Base-by-base conservation (phyloP, 768 basidiomycete species). In the Tubosaeta brunneosetosa region DNA sequence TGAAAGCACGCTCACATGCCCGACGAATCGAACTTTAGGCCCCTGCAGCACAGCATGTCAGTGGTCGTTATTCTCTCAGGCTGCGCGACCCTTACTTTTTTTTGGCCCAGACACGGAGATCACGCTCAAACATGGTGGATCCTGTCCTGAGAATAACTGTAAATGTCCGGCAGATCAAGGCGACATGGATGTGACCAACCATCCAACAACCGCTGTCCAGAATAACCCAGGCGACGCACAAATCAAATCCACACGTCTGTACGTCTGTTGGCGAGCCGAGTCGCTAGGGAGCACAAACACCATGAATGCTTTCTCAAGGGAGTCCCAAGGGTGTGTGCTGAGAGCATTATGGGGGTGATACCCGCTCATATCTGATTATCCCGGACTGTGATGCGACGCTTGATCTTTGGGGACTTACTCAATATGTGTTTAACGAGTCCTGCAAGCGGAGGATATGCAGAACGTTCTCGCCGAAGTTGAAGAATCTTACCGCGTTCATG, bases 201-300 rank as follows among this genome's bases (percentile, higher is more conserved):
- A 97, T 48, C 94, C 94, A 26, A 92, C 77, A 1, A 97, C 82
- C 0, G 91, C 91, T 1, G 88, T 87, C 84, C 91, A 93, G 61
- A 94, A 95, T 0, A 85, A 75, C 54, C 84, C 81, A 8, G 84
- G 84, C 1, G 81, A 74, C 3, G 87, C 83, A 66, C 89, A 88
- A 56, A 95, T 93, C 44, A 95, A 69, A 65, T 97, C 94, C 17
- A 97, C 73, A 11, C 93, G 79, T 29, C 91, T 77, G 62, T 88
- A 78, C 9, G 78, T 59, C 3, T 71, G 77, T 44, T 67, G 71
- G 41, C 61, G 57, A 36, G 58, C 56, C 27, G 62, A 58, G 25
- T 71, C 59, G 1, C 59, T 45, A 5, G 89, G 89, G 0, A 90
- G 75, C 27, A 72, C 71, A 67, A 94, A 88, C 16, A 94, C 85